Conservation (phyloP, 305 asterid species). For the Fraxinus albicans region DNA sequence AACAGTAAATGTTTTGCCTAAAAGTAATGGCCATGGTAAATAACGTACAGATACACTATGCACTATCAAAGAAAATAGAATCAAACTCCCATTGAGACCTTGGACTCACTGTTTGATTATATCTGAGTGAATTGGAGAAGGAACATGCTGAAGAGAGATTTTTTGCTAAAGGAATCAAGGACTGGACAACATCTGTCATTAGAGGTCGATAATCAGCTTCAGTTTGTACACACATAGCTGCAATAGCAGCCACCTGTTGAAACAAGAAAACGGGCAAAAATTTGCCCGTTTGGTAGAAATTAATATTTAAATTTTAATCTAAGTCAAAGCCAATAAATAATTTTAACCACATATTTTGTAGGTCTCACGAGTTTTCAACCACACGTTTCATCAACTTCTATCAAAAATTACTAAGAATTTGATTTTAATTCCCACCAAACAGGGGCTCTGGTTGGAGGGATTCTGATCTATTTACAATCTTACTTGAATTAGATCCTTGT, state of each 20-base stretch:
- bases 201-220: constrained; percentile 86
- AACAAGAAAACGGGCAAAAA: neutral
- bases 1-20: neutral
- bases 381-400: too few species aligned
- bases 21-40: neutral
- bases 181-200: constrained; percentile 84
- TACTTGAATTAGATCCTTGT: constrained; percentile 76
- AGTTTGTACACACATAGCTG: constrained; percentile 81
- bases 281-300: too few species aligned
- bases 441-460: neutral
- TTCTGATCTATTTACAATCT: neutral
- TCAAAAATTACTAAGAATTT: too few species aligned
- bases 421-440: too few species aligned
- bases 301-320: too few species aligned
- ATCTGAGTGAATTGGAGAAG: constrained; percentile 42
- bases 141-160: constrained; percentile 33
- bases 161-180: constrained; percentile 73
- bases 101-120: constrained; percentile 37
- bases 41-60: neutral
- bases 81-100: neutral
- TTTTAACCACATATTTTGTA: too few species aligned
- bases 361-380: too few species aligned
- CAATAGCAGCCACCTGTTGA: constrained; percentile 75
- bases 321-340: too few species aligned
- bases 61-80: neutral